Percentiles rank a stretch among this genome's conserved stretches.
Evolutionary conservation across 371 early-diverging fungal species (phyloP).

Genomic region (Haplosporangium sp.): DNA sequence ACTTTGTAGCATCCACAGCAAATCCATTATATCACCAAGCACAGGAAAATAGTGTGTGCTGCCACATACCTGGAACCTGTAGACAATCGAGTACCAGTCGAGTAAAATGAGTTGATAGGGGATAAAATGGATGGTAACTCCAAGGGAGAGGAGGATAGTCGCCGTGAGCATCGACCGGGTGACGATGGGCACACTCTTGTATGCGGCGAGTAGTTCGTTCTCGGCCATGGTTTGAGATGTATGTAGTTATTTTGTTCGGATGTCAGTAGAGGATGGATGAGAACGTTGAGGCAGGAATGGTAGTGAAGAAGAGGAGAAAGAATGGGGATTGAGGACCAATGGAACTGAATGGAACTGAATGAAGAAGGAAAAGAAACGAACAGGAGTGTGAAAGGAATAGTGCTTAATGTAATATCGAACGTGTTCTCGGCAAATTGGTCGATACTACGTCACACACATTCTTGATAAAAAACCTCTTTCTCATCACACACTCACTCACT

Average conservation of each 20-base stretch:
- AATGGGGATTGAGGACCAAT: not conserved
- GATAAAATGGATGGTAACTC: slow-evolving; percentile 59
- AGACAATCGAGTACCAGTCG: slow-evolving; percentile 57
- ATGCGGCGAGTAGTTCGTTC: slow-evolving; percentile 65
- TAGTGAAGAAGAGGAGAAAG: not conserved
- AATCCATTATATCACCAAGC: not conserved
- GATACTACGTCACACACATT: too few relatives aligned
- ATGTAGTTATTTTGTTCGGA: not conserved
- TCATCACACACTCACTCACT: too few relatives aligned
- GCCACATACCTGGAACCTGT: slow-evolving; percentile 56
- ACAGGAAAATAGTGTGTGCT: not conserved
- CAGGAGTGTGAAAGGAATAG: not conserved
- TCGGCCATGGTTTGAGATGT: slow-evolving; percentile 32
- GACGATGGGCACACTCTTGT: slow-evolving; percentile 70
- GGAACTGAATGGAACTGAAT: not conserved
- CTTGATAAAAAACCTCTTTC: too few relatives aligned
- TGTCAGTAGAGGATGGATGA: slow-evolving; percentile 2
- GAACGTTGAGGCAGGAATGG: not conserved
- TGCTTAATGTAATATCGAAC: not conserved
- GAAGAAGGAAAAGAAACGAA: not conserved
- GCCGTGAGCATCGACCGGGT: slow-evolving; percentile 70
- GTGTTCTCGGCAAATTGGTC: too few relatives aligned
- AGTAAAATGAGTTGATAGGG: slow-evolving; percentile 55
- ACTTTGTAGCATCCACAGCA: not conserved
- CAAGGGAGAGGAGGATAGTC: slow-evolving; percentile 64